Percentiles rank a stretch among this genome's conserved stretches.
These are phyloP conservation scores for Cercospora sojina DNA, from an alignment of 2,329 filamentous ascomycete species.

Conservation along the genomic window DNA sequence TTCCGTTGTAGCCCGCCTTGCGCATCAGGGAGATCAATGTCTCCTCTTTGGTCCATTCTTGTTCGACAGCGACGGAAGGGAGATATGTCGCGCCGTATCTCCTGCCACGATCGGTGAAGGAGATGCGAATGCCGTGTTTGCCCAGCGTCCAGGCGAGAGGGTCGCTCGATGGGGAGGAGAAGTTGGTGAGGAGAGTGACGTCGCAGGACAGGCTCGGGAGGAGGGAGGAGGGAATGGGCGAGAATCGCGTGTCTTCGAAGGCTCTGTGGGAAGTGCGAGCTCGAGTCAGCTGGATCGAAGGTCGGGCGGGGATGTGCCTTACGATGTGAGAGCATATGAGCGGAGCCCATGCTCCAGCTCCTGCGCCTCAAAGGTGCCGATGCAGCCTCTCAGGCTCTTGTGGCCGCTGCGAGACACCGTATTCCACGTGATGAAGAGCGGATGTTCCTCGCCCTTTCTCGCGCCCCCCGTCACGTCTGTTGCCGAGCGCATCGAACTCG, in stretches of 20 bases:
- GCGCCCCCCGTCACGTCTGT: slow-evolving; percentile 45
- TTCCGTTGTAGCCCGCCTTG: slow-evolving; percentile 87
- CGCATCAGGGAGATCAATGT: slow-evolving; percentile 85
- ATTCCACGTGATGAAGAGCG: slow-evolving; percentile 96
- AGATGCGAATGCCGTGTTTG: slow-evolving; percentile 81
- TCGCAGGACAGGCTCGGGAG: slow-evolving; percentile 70
- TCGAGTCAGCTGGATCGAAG: background rate
- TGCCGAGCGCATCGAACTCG: slow-evolving; percentile 46
- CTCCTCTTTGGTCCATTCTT: slow-evolving; percentile 94
- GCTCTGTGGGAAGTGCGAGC: slow-evolving; percentile 45
- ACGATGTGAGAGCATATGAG: slow-evolving; percentile 80
- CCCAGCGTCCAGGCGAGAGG: slow-evolving; percentile 84
- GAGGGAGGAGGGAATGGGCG: slow-evolving; percentile 63
- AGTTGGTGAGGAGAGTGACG: slow-evolving; percentile 68
- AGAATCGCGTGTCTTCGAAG: slow-evolving; percentile 63
- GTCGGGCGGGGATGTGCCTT: slow-evolving; percentile 27
- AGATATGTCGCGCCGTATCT: slow-evolving; percentile 86
- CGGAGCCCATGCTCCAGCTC: slow-evolving; percentile 70
- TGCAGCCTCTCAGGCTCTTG: slow-evolving; percentile 82
- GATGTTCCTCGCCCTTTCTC: slow-evolving; percentile 49
- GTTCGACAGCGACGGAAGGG: slow-evolving; percentile 85
- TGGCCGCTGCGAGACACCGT: slow-evolving; percentile 61
- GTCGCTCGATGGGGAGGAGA: slow-evolving; percentile 59
- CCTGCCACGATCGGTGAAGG: slow-evolving; percentile 70
- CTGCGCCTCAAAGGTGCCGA: slow-evolving; percentile 85